phyloP scores from a whole-genome alignment of 2,329 filamentous ascomycete species.

The Didymella pomorum region DNA sequence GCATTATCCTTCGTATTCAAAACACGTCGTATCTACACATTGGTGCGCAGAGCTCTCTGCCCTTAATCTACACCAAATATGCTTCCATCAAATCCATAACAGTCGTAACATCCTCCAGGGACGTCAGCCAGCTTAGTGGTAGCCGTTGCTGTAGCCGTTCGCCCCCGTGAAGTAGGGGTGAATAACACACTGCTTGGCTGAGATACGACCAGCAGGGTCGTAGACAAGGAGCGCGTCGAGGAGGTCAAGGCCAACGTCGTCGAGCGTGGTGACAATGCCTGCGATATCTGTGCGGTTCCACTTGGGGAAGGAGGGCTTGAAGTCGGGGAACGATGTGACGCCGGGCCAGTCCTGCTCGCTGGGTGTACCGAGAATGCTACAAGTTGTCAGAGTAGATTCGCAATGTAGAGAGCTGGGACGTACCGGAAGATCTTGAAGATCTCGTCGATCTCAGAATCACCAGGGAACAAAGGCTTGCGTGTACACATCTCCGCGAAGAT shows the following conservation, averaged over 20 bases:
- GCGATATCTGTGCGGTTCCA: constrained; percentile 77
- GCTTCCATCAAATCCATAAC: constrained; percentile 39
- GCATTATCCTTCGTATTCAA: constrained; percentile 31
- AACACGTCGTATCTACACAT: constrained; percentile 29
- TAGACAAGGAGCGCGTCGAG: constrained; percentile 79
- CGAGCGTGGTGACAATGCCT: constrained; percentile 74
- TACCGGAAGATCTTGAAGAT: constrained; percentile 95
- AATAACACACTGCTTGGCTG: constrained; percentile 83
- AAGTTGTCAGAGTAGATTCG: constrained; percentile 17
- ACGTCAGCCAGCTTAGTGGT: constrained; percentile 33
- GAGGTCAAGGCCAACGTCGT: constrained; percentile 74
- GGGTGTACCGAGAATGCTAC: constrained; percentile 76
- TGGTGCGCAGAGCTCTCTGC: constrained; percentile 10
- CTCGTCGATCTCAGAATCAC: constrained; percentile 91
- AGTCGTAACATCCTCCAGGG: constrained; percentile 40
- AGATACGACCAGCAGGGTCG: constrained; percentile 85
- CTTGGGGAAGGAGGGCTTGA: constrained; percentile 90
- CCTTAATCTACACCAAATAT: constrained; percentile 26
- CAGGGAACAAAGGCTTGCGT: constrained; percentile 88
- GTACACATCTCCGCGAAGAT: constrained; percentile 98
- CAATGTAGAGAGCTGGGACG: constrained; percentile 30
- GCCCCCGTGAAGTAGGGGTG: constrained; percentile 79
- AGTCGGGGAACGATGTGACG: constrained; percentile 93
- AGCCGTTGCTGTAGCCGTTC: constrained; percentile 55
- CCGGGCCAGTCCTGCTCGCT: constrained; percentile 85